phyloP scores from a whole-genome alignment of 345 rosid species.

The Stellera chamaejasme region DNA sequence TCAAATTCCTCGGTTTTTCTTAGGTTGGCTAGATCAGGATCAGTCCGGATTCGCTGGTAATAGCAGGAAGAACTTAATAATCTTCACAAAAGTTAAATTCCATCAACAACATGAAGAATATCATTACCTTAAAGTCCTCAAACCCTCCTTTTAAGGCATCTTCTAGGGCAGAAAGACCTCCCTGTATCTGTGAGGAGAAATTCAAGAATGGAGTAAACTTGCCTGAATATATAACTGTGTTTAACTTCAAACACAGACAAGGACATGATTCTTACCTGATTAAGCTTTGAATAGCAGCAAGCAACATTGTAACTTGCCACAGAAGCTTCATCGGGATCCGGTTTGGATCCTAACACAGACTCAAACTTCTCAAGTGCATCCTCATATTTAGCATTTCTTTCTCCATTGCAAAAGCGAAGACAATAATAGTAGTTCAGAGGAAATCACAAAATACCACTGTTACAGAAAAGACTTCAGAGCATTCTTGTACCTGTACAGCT shows the following conservation, averaged over 20 bases:
- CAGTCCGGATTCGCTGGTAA: slow-evolving; percentile 73
- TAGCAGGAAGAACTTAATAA: slow-evolving; percentile 12
- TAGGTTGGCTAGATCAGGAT: slow-evolving; percentile 70
- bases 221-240: not conserved
- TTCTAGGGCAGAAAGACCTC: slow-evolving; percentile 86
- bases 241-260: not conserved
- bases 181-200: slow-evolving; percentile 46
- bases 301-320: slow-evolving; percentile 93
- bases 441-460: too few relatives aligned
- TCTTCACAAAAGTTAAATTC: not conserved
- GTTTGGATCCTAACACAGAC: slow-evolving; percentile 91
- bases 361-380: slow-evolving; percentile 86
- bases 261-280: slow-evolving; percentile 45
- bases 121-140: slow-evolving; percentile 85
- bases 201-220: not conserved
- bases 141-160: slow-evolving; percentile 79
- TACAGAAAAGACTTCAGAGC: too few relatives aligned
- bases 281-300: slow-evolving; percentile 85
- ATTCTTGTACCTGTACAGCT: slow-evolving; percentile 50
- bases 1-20: slow-evolving; percentile 60
- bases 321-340: slow-evolving; percentile 62
- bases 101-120: not conserved
- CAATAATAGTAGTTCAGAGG: not conserved
- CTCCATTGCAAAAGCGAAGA: not conserved
- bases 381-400: slow-evolving; percentile 70